Conservation (phyloP, 2,329 filamentous ascomycete genomes). For the Escovopsis weberi region DNA sequence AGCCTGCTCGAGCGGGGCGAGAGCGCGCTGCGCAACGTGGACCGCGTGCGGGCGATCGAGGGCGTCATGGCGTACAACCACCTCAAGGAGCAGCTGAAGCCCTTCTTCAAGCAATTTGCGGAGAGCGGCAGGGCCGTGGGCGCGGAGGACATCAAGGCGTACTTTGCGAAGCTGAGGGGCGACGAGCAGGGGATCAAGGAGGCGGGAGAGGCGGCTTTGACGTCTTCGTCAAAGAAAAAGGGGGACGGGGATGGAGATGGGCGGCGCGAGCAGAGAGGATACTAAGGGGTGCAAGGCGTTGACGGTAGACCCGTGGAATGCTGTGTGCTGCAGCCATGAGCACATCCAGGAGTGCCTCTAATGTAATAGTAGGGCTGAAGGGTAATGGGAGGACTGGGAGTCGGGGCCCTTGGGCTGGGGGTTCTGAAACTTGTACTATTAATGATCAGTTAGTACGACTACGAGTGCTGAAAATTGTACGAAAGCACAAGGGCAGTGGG, state of each 20-base stretch:
- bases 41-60: slow-evolving; percentile 85
- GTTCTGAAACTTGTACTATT: too few species aligned
- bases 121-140: slow-evolving; percentile 79
- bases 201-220: slow-evolving; percentile 36
- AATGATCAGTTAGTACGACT: too few species aligned
- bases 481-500: too few species aligned
- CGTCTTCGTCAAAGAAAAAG: slow-evolving; percentile 20
- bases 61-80: slow-evolving; percentile 98
- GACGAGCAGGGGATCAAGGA: slow-evolving; percentile 62
- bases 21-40: slow-evolving; percentile 78
- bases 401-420: too few species aligned
- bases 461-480: too few species aligned
- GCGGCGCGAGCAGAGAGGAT: slow-evolving; percentile 39
- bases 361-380: too few species aligned
- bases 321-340: too few species aligned
- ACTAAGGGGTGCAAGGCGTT: slow-evolving; percentile 15
- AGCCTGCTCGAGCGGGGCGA: slow-evolving; percentile 85
- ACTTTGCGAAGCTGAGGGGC: slow-evolving; percentile 87
- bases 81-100: slow-evolving; percentile 88
- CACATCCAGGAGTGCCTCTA: too few species aligned
- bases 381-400: too few species aligned
- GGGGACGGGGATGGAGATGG: slow-evolving; percentile 19
- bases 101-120: slow-evolving; percentile 85
- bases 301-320: too few species aligned
- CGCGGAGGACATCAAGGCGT: slow-evolving; percentile 89